A percentile compares a stretch with the other conserved stretches of the same genome.
Conservation (phyloP, 2,329 filamentous ascomycete genomes). For the Geosmithia putterillii region DNA sequence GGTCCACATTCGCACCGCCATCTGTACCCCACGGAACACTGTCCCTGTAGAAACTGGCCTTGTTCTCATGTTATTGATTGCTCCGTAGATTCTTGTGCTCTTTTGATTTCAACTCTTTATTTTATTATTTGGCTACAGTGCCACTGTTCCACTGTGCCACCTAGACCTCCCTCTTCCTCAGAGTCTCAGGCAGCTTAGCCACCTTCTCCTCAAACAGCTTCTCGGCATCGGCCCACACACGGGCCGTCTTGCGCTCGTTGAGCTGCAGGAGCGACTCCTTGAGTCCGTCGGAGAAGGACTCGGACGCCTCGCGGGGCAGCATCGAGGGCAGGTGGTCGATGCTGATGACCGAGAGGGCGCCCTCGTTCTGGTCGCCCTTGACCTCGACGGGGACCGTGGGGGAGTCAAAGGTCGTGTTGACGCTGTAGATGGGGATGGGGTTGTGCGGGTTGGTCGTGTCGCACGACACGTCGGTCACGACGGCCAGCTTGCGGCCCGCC, state of each 20-base stretch:
- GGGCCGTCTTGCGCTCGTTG: conserved; percentile 58
- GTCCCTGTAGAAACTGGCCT: not conserved
- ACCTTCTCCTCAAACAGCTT: conserved; percentile 79
- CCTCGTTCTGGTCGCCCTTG: conserved; percentile 28
- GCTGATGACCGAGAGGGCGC: conserved; percentile 60
- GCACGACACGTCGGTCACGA: conserved; percentile 70
- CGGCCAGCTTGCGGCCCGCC: conserved; percentile 59
- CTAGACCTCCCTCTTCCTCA: not conserved
- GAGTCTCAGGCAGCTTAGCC: conserved; percentile 41
- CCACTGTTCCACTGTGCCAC: not conserved
- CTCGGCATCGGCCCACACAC: conserved; percentile 79
- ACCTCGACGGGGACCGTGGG: conserved; percentile 69
- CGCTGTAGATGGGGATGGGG: conserved; percentile 65
- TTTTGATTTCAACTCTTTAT: not conserved
- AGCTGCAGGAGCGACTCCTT: conserved; percentile 67
- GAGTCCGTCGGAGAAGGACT: conserved; percentile 70
- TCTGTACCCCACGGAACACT: too few species aligned
- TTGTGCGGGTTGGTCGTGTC: conserved; percentile 65
- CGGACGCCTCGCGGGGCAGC: conserved; percentile 74
- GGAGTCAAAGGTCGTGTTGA: conserved; percentile 76
- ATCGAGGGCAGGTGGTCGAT: conserved; percentile 80
- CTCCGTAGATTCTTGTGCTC: not conserved
- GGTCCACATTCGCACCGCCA: too few species aligned
- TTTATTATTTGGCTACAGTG: not conserved
- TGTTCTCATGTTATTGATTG: not conserved